Percentiles rank a stretch among this genome's conserved stretches.
These are phyloP conservation scores for Moniliophthora roreri DNA, from an alignment of 1,284 basidiomycete species.

Conservation along the genomic window DNA sequence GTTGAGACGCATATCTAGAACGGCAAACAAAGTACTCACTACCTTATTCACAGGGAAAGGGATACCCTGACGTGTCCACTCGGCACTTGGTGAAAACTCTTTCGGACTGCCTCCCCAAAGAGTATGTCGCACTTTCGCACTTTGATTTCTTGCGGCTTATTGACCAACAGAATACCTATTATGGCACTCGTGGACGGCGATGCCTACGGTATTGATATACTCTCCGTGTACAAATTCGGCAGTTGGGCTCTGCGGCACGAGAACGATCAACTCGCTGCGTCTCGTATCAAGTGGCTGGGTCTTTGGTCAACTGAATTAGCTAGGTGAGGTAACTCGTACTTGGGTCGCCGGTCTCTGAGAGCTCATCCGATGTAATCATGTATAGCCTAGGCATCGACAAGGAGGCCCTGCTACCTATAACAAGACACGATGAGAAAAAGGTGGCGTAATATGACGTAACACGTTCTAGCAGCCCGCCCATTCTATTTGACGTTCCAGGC, in stretches of 20 bases:
- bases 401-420: conserved; percentile 69
- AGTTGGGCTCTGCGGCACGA: conserved; percentile 67
- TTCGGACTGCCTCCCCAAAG: conserved; percentile 58
- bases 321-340: conserved; percentile 37
- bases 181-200: conserved; percentile 86
- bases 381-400: conserved; percentile 58
- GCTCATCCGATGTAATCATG: neutral
- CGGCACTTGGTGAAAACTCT: conserved; percentile 77
- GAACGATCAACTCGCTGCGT: conserved; percentile 58
- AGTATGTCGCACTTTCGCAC: conserved; percentile 26
- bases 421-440: conserved; percentile 73
- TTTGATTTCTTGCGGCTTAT: conserved; percentile 4
- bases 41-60: conserved; percentile 71
- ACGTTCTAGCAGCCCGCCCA: neutral
- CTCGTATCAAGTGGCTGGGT: conserved; percentile 77
- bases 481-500: conserved; percentile 46
- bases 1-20: conserved; percentile 31
- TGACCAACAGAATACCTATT: conserved; percentile 58
- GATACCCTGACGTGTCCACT: conserved; percentile 90
- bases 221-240: conserved; percentile 81
- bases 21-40: neutral
- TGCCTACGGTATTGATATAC: conserved; percentile 87
- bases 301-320: conserved; percentile 68
- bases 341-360: neutral
- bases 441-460: conserved; percentile 29